phyloP scores from a whole-genome alignment of 2,329 filamentous ascomycete genomes.

The Aspergillus sclerotialis region DNA sequence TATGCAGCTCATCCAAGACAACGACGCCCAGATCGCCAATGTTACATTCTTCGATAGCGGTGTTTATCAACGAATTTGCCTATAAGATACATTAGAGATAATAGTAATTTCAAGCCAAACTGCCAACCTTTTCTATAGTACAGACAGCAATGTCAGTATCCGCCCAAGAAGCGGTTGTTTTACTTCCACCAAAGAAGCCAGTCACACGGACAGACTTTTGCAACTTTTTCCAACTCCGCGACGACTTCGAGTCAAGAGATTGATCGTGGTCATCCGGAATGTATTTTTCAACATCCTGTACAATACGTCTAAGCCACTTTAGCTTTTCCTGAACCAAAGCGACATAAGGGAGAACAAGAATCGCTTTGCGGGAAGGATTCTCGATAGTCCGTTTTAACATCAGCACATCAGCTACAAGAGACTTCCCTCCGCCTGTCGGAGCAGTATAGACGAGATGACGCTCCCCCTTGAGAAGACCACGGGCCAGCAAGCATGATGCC shows the following conservation, averaged over 20 bases:
- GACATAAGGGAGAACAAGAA: conserved; percentile 70
- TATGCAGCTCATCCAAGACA: conserved; percentile 73
- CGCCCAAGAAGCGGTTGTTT: conserved; percentile 58
- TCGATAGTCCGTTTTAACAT: conserved; percentile 66
- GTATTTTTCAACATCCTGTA: conserved; percentile 50
- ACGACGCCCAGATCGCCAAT: conserved; percentile 59
- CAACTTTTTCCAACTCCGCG: conserved; percentile 50
- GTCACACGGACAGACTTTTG: conserved; percentile 58
- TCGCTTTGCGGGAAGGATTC: conserved; percentile 57
- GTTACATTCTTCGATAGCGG: conserved; percentile 63
- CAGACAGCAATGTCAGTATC: conserved; percentile 74
- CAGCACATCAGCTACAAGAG: conserved; percentile 63
- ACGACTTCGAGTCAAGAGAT: conserved; percentile 29
- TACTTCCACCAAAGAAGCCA: conserved; percentile 69
- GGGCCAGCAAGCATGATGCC: conserved; percentile 63
- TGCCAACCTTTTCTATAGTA: conserved; percentile 63
- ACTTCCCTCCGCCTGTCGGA: conserved; percentile 72
- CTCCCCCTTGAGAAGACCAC: conserved; percentile 57
- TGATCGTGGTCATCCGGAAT: conserved; percentile 24
- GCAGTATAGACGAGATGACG: conserved; percentile 73
- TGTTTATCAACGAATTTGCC: conserved; percentile 69
- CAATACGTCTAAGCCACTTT: conserved; percentile 62
- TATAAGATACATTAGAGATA: conserved; percentile 23
- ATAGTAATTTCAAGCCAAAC: conserved; percentile 12
- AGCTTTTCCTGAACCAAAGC: conserved; percentile 75